Percentiles rank a stretch among this genome's conserved stretches.
Evolutionary conservation across 306 rosid genomes (phyloP).

Genomic region (Quillaja saponaria): DNA sequence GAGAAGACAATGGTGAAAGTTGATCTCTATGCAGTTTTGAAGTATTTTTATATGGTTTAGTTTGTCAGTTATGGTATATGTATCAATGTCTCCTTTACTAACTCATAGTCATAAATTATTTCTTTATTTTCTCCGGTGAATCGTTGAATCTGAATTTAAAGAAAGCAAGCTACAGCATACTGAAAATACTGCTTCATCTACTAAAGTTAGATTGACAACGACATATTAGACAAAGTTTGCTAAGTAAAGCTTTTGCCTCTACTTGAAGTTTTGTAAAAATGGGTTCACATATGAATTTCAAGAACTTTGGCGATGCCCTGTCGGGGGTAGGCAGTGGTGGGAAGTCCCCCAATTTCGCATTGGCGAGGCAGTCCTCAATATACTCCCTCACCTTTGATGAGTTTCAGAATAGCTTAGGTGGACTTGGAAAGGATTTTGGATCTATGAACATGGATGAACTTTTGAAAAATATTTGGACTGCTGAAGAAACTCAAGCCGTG

Average conservation of each 20-base stretch:
- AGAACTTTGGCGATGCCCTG: constrained; percentile 51
- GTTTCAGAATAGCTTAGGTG: constrained; percentile 74
- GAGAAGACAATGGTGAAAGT: background rate
- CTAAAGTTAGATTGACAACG: constrained; percentile 38
- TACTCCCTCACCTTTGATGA: constrained; percentile 91
- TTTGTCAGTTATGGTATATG: background rate
- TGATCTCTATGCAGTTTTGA: too few species aligned
- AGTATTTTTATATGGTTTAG: too few species aligned
- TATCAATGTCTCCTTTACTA: background rate
- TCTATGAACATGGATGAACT: constrained; percentile 99
- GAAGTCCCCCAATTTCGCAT: constrained; percentile 38
- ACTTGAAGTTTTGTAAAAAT: constrained; percentile 39
- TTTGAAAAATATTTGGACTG: constrained; percentile 85
- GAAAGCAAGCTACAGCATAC: constrained; percentile 26
- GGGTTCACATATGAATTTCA: constrained; percentile 73
- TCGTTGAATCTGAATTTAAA: constrained; percentile 31
- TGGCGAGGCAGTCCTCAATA: constrained; percentile 67
- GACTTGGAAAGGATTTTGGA: constrained; percentile 84
- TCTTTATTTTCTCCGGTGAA: background rate
- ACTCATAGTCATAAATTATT: constrained; percentile 6
- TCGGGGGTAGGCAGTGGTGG: constrained; percentile 43
- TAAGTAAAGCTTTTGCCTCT: constrained; percentile 33
- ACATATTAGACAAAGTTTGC: constrained; percentile 37
- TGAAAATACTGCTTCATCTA: constrained; percentile 39
- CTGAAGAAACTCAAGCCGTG: constrained; percentile 74